Conservation (phyloP, 805 yeast species). For the Lachancea fermentati region DNA sequence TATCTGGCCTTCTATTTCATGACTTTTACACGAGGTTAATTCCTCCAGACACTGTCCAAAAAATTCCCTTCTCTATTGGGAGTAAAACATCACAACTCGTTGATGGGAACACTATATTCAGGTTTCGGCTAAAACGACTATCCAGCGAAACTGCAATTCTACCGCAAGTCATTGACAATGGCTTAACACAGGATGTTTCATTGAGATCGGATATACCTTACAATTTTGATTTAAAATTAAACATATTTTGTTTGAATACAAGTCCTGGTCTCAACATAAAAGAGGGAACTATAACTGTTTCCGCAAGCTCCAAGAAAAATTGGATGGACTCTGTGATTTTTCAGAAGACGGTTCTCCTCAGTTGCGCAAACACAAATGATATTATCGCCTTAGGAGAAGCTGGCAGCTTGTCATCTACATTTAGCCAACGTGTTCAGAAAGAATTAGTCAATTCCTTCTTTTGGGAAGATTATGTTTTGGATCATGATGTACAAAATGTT, state of each 20-base stretch:
- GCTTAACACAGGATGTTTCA: constrained; percentile 19
- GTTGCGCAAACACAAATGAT: constrained; percentile 8
- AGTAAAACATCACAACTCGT: constrained; percentile 2
- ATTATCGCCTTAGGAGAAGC: constrained; percentile 1
- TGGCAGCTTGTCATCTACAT: constrained; percentile 1
- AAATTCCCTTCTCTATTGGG: constrained; percentile 18
- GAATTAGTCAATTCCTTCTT: constrained; percentile 6
- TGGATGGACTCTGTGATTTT: background rate
- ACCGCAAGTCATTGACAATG: constrained; percentile 19
- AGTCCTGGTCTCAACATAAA: constrained; percentile 2
- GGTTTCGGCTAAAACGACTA: constrained; percentile 14
- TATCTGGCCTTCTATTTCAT: constrained; percentile 25
- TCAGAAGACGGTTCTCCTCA: constrained; percentile 4
- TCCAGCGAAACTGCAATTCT: constrained; percentile 8
- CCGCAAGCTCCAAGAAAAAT: background rate
- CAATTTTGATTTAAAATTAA: constrained; percentile 22
- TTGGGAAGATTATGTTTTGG: constrained; percentile 4
- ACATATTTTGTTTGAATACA: constrained; percentile 20
- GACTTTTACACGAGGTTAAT: constrained; percentile 24
- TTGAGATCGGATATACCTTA: constrained; percentile 22
- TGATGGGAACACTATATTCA: constrained; percentile 5
- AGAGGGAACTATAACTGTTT: constrained; percentile 2
- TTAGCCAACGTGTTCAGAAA: constrained; percentile 5
- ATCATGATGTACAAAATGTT: constrained; percentile 3
- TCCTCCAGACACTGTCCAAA: constrained; percentile 23